These are phyloP conservation scores for Achaetomium macrosporum DNA, from an alignment of 2,329 filamentous ascomycete genomes.

Conservation along the genomic window DNA sequence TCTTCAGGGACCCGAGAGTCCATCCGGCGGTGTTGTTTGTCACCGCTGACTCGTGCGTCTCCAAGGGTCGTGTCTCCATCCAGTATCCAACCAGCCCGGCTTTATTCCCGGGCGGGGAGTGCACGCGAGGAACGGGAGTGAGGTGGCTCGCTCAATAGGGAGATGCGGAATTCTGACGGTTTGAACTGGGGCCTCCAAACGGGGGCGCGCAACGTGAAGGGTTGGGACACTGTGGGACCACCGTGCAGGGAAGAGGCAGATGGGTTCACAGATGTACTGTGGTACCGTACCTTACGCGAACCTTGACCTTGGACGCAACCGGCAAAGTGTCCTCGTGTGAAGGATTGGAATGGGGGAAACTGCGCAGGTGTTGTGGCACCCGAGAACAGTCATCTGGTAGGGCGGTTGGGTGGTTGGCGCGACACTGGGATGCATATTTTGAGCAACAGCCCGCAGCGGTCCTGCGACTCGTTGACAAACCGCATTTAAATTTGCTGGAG, in stretches of 20 bases:
- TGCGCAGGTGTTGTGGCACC: no score
- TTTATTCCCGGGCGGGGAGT: slow-evolving; percentile 9
- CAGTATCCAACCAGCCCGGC: background rate
- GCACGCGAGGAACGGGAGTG: slow-evolving; percentile 14
- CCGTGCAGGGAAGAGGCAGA: background rate
- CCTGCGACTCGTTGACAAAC: slow-evolving; percentile 10
- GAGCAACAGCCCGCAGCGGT: slow-evolving; percentile 6
- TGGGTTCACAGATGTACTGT: no score
- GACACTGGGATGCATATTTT: slow-evolving; percentile 5
- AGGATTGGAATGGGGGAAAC: no score
- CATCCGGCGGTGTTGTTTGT: background rate
- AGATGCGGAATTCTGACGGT: slow-evolving; percentile 1
- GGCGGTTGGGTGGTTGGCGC: background rate
- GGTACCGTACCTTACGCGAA: no score
- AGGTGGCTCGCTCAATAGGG: slow-evolving; percentile 4
- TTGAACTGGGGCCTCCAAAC: background rate
- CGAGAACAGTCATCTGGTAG: background rate
- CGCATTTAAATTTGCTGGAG: slow-evolving; percentile 8
- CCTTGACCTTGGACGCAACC: no score
- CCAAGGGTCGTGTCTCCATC: background rate
- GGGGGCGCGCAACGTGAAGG: background rate
- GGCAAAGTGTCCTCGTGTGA: no score
- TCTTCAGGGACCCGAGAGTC: background rate
- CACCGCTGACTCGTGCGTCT: background rate
- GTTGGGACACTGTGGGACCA: background rate